Percentiles rank a stretch among this genome's conserved stretches.
Conservation (phyloP, 1,284 basidiomycete species). For the Fistulina hepatica region DNA sequence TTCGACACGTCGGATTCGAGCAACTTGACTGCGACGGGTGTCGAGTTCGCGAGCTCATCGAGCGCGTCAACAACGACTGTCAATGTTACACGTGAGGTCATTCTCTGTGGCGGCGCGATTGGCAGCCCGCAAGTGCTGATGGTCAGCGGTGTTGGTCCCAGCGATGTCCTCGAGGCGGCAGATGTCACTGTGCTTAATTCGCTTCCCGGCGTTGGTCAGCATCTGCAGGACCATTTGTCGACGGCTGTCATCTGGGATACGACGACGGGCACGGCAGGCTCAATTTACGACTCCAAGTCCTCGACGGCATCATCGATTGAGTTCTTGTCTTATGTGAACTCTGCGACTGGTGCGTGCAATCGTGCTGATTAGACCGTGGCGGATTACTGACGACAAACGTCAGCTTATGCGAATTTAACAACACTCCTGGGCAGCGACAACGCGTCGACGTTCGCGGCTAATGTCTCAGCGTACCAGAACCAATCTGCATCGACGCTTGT, state of each 20-base stretch:
- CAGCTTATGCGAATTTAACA: background rate
- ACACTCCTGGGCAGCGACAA: background rate
- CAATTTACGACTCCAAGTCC: background rate
- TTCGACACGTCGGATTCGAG: slow-evolving; percentile 35
- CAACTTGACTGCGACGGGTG: slow-evolving; percentile 41
- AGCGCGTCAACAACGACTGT: slow-evolving; percentile 23
- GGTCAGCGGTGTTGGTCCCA: slow-evolving; percentile 63
- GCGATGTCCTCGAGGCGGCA: slow-evolving; percentile 38
- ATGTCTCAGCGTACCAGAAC: no score
- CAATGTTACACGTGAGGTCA: slow-evolving; percentile 45
- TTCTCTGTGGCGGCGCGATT: slow-evolving; percentile 52
- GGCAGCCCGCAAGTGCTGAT: slow-evolving; percentile 59
- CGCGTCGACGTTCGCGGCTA: background rate
- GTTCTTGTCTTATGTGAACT: slow-evolving; percentile 1
- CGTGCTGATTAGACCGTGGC: background rate
- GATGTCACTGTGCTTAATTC: slow-evolving; percentile 38
- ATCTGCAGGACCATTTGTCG: slow-evolving; percentile 59
- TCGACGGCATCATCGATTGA: background rate
- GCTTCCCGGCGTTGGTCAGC: slow-evolving; percentile 67
- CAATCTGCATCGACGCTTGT: background rate
- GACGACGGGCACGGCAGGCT: background rate
- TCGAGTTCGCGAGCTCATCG: slow-evolving; percentile 37
- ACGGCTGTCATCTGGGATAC: background rate
- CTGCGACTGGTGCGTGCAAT: background rate
- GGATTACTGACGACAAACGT: background rate